Base-by-base conservation (phyloP, 768 basidiomycete genomes). In the Pisolithus orientalis region DNA sequence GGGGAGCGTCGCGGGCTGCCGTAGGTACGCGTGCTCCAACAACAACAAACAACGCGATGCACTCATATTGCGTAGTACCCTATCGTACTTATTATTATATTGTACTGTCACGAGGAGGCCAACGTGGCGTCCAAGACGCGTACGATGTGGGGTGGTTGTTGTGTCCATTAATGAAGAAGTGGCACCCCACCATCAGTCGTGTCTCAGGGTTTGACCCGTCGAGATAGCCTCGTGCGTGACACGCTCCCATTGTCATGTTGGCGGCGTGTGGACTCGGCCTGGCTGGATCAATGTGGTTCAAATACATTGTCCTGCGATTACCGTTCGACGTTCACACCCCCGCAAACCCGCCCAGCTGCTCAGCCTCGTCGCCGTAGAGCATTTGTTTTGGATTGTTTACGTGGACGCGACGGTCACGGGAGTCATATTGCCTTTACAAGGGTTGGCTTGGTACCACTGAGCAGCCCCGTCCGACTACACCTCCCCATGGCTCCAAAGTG, bases 401-500 rank as follows among this genome's bases (percentile, higher is more conserved):
- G 40, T 44, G 56, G 60, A 68, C 67, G 59, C 67, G 67, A 68
- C 68, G 67, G 65, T 68, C 67, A 68, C 68, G 67, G 55, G 68
- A 66, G 55, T 0, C 49, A 43, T 52, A 64, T 68, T 66, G 64
- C 68, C 63, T 70, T 70, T 67, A 57, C 56, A 64, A 57, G 44
- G 25, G 32, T 32, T 32, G 31, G 31, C 31, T 32, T 32, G 31
- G 7, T 10, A 34, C 32, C 31, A 8, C 31, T 7, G 10, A 7
- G 7, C 31, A 29, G 28, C 28, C 28, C 44, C 21, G 21, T 21
- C 13, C 37, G 39, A 27, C 24, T 40, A 16, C 51, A 10, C 59
- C 21, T n/a, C 31, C 43, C 50, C 28, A 78, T 78, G 76, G 56
- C 68, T 31, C 64, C 70, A 7, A 54, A 75, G 57, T 90, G 87